A percentile compares a stretch with the other conserved stretches of the same genome.
Conservation (phyloP, 192 early-diverging fungal genomes). For the Linnemannia exigua region DNA sequence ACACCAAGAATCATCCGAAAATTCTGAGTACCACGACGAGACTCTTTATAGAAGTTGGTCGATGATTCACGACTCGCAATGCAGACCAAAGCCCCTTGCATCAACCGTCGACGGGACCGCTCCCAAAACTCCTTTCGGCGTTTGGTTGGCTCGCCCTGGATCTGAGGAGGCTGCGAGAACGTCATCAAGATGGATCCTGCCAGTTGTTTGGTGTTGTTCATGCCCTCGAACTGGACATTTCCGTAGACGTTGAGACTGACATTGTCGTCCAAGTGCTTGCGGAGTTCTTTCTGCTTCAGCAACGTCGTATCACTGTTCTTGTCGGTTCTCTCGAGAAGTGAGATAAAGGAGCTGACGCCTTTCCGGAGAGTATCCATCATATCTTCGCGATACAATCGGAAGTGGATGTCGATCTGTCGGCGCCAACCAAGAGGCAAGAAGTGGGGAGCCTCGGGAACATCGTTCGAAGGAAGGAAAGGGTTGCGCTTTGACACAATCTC, state of each 20-base stretch:
- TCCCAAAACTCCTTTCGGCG: slow-evolving; percentile 62
- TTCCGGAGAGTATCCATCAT: slow-evolving; percentile 59
- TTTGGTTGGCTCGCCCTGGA: not conserved
- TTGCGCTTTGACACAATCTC: slow-evolving; percentile 59
- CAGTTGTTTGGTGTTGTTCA: slow-evolving; percentile 30
- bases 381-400: slow-evolving; percentile 73
- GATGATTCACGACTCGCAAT: slow-evolving; percentile 37
- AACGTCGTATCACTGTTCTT: slow-evolving; percentile 20
- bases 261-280: slow-evolving; percentile 35
- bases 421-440: slow-evolving; percentile 61
- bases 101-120: slow-evolving; percentile 54
- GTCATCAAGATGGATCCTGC: slow-evolving; percentile 36
- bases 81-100: slow-evolving; percentile 63
- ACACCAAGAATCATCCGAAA: slow-evolving; percentile 60
- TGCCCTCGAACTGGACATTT: slow-evolving; percentile 46
- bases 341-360: slow-evolving; percentile 61
- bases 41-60: not conserved
- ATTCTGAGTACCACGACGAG: not conserved
- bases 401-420: slow-evolving; percentile 69
- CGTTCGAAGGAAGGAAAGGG: slow-evolving; percentile 67
- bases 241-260: slow-evolving; percentile 58
- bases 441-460: slow-evolving; percentile 57
- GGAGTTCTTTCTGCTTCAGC: slow-evolving; percentile 26
- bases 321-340: slow-evolving; percentile 10
- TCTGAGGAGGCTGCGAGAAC: slow-evolving; percentile 40